phyloP scores from a whole-genome alignment of 306 rosid genomes.

The Echinosophora koreensis region DNA sequence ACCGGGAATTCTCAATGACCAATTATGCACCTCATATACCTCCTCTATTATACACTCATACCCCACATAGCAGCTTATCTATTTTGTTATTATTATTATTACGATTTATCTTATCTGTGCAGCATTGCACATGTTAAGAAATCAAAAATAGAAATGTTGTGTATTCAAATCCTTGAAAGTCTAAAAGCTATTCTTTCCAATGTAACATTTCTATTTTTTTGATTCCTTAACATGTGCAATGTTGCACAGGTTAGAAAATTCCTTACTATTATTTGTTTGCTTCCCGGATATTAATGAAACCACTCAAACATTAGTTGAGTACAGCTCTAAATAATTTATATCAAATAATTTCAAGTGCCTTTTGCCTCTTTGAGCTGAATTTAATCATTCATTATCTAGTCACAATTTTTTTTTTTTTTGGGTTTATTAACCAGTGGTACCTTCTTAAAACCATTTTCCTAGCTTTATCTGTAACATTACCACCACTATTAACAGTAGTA shows the following conservation, averaged over 20 bases:
- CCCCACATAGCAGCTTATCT: conserved; percentile 41
- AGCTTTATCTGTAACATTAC: conserved; percentile 12
- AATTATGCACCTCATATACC: conserved; percentile 41
- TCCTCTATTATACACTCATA: not conserved
- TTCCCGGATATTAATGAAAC: not conserved
- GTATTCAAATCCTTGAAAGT: too few relatives aligned
- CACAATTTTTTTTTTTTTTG: conserved; percentile 18
- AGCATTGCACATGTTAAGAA: too few relatives aligned
- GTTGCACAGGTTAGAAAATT: too few relatives aligned
- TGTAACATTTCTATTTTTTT: too few relatives aligned
- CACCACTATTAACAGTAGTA: conserved; percentile 2
- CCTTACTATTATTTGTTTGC: conserved; percentile 22
- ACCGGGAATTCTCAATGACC: conserved; percentile 10
- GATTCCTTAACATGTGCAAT: too few relatives aligned
- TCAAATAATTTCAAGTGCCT: not conserved
- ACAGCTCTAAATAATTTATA: too few relatives aligned
- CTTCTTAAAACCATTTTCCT: conserved; percentile 32
- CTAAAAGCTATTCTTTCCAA: too few relatives aligned
- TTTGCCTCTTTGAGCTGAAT: not conserved
- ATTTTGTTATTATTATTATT: conserved; percentile 9
- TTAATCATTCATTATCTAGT: conserved; percentile 20
- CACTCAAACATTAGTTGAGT: not conserved
- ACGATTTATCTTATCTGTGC: too few relatives aligned
- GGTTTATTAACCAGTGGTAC: conserved; percentile 23
- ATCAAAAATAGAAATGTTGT: too few relatives aligned